Evolutionary conservation across 805 yeast genomes (phyloP).

Genomic region (Monosporozyma yasuniensis): DNA sequence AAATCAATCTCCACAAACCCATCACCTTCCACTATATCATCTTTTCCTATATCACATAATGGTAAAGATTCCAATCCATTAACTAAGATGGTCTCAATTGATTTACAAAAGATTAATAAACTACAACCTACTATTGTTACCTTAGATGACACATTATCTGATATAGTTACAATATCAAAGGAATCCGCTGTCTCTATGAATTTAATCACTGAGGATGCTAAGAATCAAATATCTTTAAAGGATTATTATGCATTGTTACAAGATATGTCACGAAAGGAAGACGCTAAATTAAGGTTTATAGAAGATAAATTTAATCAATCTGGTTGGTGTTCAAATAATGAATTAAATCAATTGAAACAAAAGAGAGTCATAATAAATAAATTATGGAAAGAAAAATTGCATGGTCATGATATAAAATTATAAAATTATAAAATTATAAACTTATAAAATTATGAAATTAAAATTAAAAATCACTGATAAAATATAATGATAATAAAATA

Average conservation of each 20-base stretch:
- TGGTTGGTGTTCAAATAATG: constrained; percentile 27
- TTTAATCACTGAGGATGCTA: constrained; percentile 2
- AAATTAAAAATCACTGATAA: neutral
- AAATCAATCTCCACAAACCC: neutral
- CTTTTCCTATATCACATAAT: constrained; percentile 1
- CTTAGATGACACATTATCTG: neutral
- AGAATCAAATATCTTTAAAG: constrained; percentile 14
- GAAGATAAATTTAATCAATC: constrained; percentile 16
- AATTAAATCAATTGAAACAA: constrained; percentile 16
- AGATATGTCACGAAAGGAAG: constrained; percentile 23
- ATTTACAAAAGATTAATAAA: constrained; percentile 4
- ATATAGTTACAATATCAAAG: constrained; percentile 6
- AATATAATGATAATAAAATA: too few relatives aligned
- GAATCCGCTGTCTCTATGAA: constrained; percentile 1
- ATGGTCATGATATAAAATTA: neutral
- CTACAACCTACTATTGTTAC: constrained; percentile 1
- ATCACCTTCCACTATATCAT: neutral
- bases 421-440: neutral
- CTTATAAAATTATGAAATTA: neutral
- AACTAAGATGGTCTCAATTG: neutral
- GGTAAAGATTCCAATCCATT: constrained; percentile 6
- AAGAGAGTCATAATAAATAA: constrained; percentile 23
- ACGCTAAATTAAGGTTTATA: constrained; percentile 19
- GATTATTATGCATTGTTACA: constrained; percentile 18
- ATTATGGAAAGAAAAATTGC: constrained; percentile 28